Base-by-base conservation (phyloP, 202 grass and related monocot species). In the Hordeum pubiflorum region DNA sequence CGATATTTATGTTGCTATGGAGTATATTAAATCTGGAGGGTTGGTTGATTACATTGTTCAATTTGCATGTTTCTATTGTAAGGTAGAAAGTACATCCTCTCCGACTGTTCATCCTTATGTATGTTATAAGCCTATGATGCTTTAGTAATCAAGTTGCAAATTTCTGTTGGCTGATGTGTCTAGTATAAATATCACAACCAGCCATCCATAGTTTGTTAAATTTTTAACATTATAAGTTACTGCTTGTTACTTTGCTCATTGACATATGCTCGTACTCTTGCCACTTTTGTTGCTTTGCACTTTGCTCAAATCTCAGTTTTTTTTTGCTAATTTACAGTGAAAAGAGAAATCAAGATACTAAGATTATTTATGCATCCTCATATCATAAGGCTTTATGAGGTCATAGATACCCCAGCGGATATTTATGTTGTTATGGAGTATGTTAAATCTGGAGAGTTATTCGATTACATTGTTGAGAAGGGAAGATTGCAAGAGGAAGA, bases 381-480 rank as follows among this genome's bases (percentile, higher is more conserved):
- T 79, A 99, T 99, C 74, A 99, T 99, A 75, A 90, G 92, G 33
- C 92, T 99, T 76, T 99, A 99, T 88, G 96, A 99, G 78, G 96
- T 99, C 10, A 96, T 96, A 82, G 96, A 99, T 65, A 96, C 96
- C 10, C 85, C 63, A 14, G 82, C 89, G 63, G 92, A 99, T 88
- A 99, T 99, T 63, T 96, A 59, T 76, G 89, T 99, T 76, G 92
- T 99, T 32, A 99, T 93, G 96, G 96, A 99, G 80, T 96, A 99
- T 87, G 96, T 99, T 76, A 99, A 99, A 72, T 96, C 89, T 50
- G 96, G 96, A 13, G 96, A 99, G 68, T 78, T 99, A 22, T 99
- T 99, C 72, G 96, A 99, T 88, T 99, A 99, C 73, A 99, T 99
- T 22, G 96, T 99, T 69, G 96, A 99, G 76, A 99, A 99, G 43